Percentiles rank a stretch among this genome's conserved stretches.
phyloP scores from a whole-genome alignment of 1,284 basidiomycete genomes.

The Cutaneotrichosporon cyanovorans region DNA sequence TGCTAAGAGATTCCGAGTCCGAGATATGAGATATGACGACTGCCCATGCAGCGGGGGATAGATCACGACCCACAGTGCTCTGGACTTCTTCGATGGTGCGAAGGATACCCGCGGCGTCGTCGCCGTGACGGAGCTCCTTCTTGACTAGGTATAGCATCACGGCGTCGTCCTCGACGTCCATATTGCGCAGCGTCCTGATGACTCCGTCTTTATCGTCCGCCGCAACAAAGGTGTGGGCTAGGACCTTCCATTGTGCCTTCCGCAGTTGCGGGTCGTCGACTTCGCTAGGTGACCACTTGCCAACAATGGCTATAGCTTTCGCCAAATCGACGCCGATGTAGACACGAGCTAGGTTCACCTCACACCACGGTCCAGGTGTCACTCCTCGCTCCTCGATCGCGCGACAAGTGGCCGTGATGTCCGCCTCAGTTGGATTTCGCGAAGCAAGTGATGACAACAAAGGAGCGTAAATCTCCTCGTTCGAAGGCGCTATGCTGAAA shows the following conservation, averaged over 20 bases:
- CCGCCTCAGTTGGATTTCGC: background rate
- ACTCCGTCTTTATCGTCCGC: too few species aligned
- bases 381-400: background rate
- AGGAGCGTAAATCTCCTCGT: background rate
- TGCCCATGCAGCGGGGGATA: slow-evolving; percentile 17
- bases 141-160: slow-evolving; percentile 13
- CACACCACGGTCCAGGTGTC: slow-evolving; percentile 4
- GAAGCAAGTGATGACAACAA: too few species aligned
- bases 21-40: slow-evolving; percentile 11
- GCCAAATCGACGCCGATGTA: background rate
- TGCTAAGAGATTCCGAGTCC: slow-evolving; percentile 1
- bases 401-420: background rate
- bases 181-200: background rate
- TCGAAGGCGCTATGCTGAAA: too few species aligned
- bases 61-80: slow-evolving; percentile 3
- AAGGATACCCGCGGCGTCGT: slow-evolving; percentile 10
- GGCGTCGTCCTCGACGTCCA: slow-evolving; percentile 6
- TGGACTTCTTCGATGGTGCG: slow-evolving; percentile 13
- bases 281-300: too few species aligned
- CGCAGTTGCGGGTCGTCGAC: too few species aligned
- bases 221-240: too few species aligned
- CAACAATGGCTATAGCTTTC: background rate
- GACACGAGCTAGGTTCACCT: slow-evolving; percentile 2
- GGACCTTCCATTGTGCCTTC: too few species aligned
- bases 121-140: slow-evolving; percentile 3